These are phyloP conservation scores for Euptelea pleiosperma DNA, from an alignment of 164 flowering plant genomes.

Conservation along the genomic window DNA sequence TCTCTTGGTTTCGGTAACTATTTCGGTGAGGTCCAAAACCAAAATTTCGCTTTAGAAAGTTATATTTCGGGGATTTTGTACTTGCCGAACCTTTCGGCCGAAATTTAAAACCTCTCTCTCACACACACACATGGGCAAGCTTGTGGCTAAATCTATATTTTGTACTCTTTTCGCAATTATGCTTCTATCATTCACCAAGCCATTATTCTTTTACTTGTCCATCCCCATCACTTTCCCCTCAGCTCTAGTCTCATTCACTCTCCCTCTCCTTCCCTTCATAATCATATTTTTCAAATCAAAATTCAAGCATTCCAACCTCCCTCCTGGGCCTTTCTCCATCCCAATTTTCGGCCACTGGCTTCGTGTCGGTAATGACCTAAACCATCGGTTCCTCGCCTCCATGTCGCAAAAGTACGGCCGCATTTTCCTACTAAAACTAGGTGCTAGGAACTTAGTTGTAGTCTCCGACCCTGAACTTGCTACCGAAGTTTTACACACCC, in stretches of 20 bases:
- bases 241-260: not conserved
- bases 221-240: constrained; percentile 2
- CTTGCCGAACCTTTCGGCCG: no score
- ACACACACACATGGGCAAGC: not conserved
- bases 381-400: constrained; percentile 49
- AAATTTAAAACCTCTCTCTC: no score
- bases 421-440: constrained; percentile 53
- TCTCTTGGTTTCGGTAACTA: no score
- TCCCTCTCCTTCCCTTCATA: constrained; percentile 13
- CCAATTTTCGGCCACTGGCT: constrained; percentile 82
- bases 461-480: constrained; percentile 61
- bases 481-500: constrained; percentile 52
- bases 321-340: constrained; percentile 50
- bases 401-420: constrained; percentile 43
- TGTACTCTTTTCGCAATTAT: not conserved
- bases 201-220: not conserved
- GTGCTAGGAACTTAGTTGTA: constrained; percentile 48
- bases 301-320: constrained; percentile 24
- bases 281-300: constrained; percentile 11
- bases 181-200: constrained; percentile 7
- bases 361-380: constrained; percentile 70
- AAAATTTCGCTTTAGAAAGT: no score
- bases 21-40: no score
- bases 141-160: not conserved
- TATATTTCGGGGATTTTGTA: no score